Evolutionary conservation across 129 eudicot genomes (phyloP).

Genomic region (Scalesia atractyloides): DNA sequence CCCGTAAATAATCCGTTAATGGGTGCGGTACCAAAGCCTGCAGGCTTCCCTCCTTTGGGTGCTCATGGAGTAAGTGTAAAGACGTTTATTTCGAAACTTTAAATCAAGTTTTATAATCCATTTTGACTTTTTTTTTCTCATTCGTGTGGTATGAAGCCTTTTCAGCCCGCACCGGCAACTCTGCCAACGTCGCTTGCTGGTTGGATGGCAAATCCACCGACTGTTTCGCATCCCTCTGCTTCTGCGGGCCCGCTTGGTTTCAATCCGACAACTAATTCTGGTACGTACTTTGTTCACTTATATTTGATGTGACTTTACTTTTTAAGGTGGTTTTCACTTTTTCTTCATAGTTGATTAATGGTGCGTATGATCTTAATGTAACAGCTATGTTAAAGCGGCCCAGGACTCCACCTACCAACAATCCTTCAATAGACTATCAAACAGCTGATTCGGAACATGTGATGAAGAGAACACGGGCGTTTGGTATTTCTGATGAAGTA

Average conservation of each 20-base stretch:
- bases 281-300: slow-evolving; percentile 26
- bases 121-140: neutral
- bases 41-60: slow-evolving; percentile 76
- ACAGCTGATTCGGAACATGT: slow-evolving; percentile 92
- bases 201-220: slow-evolving; percentile 85
- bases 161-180: slow-evolving; percentile 74
- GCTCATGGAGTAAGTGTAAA: slow-evolving; percentile 78
- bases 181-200: slow-evolving; percentile 77
- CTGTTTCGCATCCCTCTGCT: slow-evolving; percentile 77
- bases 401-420: slow-evolving; percentile 77
- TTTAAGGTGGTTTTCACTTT: neutral
- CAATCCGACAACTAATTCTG: slow-evolving; percentile 60
- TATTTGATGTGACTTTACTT: neutral
- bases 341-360: neutral
- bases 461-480: slow-evolving; percentile 72
- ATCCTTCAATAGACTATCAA: slow-evolving; percentile 72
- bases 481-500: slow-evolving; percentile 81
- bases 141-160: slow-evolving; percentile 51
- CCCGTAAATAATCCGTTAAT: slow-evolving; percentile 77
- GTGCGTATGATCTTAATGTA: slow-evolving; percentile 1
- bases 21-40: slow-evolving; percentile 77
- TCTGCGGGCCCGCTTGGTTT: slow-evolving; percentile 89
- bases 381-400: slow-evolving; percentile 77
- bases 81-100: neutral
- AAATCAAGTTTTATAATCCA: neutral